Evolutionary conservation across 2,329 filamentous ascomycete genomes (phyloP), one percentile per base, ranked within the genome.

Genomic region (Lasiodiplodia gonubiensis): DNA sequence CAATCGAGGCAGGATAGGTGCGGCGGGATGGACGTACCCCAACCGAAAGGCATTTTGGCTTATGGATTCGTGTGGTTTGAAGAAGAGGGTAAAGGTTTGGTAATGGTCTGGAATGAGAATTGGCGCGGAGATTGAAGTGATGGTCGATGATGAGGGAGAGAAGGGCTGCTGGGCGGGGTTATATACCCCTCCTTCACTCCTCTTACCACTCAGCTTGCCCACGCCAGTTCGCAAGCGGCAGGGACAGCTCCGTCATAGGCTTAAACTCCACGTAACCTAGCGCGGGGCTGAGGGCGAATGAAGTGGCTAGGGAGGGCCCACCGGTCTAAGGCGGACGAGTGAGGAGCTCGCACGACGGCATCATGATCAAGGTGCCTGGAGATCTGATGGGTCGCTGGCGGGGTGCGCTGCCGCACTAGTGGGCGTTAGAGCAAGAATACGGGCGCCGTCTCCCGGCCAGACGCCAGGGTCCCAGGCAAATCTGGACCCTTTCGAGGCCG

Each of bases 1-100:
- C 25, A 18, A 21, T 18, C 21, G 23, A 8, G 3, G 33, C 25
- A 35, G 7, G 30, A 46, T 21, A 6, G 39, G 16, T 27, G 18
- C 33, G 21, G 51, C 51, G n/a, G 23, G 37, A 54, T 37, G 30
- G 39, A 64, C 74, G 54, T 71, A 81, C 80, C 80, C 76, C 78
- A 83, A 70, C 79, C 79, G 77, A 82, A 83, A 74, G 74, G 74
- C 81, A 83, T 83, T 57, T 65, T 82, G 73, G 68, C 54, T 69
- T 68, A 68, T 72, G 46, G 12, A 2, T 33, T 21, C 16, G 27
- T n/a, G 8, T 35, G n/a, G 30, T 5, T 48, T 21, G 10, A 37
- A 10, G 30, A n/a, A 6, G 21, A 37, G 25, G 14, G 33, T 27
- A 18, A 3, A n/a, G 21, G 21, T 55, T 61, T 48, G 39, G 53